These are phyloP conservation scores for Aspergillus piperis DNA, from an alignment of 2,329 filamentous ascomycete species.

Conservation along the genomic window DNA sequence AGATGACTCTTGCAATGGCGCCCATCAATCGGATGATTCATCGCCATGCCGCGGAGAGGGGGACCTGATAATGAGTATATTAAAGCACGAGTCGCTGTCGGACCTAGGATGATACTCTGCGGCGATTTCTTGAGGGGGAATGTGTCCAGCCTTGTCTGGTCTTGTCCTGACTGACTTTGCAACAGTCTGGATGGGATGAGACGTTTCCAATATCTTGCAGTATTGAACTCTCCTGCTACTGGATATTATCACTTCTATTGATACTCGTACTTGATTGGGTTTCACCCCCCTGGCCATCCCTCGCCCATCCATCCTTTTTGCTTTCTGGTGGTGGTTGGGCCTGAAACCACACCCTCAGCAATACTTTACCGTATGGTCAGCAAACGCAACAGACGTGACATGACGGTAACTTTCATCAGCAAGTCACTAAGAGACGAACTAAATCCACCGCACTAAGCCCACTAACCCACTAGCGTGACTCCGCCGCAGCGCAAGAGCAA, in stretches of 20 bases:
- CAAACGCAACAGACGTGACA: not conserved
- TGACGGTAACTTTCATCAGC: not conserved
- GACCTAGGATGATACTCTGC: not conserved
- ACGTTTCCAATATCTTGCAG: not conserved
- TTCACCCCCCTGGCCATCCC: not conserved
- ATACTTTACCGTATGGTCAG: not conserved
- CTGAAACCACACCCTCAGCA: not conserved
- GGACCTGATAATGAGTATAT: not conserved
- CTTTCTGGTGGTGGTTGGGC: not conserved
- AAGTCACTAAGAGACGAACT: not conserved
- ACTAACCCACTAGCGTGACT: slow-evolving; percentile 4
- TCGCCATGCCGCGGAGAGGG: not conserved
- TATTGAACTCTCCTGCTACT: no score
- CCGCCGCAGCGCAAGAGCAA: slow-evolving; percentile 4
- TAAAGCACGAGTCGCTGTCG: not conserved
- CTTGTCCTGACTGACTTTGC: not conserved
- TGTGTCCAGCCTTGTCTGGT: not conserved
- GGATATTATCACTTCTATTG: not conserved
- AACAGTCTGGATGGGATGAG: not conserved
- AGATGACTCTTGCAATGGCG: slow-evolving; percentile 7
- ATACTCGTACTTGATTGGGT: not conserved
- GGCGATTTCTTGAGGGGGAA: not conserved
- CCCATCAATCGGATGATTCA: not conserved
- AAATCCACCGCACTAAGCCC: not conserved
- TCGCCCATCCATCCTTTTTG: not conserved